Evolutionary conservation across 495 filamentous ascomycete species (phyloP).

Genomic region (Cercophora samala): DNA sequence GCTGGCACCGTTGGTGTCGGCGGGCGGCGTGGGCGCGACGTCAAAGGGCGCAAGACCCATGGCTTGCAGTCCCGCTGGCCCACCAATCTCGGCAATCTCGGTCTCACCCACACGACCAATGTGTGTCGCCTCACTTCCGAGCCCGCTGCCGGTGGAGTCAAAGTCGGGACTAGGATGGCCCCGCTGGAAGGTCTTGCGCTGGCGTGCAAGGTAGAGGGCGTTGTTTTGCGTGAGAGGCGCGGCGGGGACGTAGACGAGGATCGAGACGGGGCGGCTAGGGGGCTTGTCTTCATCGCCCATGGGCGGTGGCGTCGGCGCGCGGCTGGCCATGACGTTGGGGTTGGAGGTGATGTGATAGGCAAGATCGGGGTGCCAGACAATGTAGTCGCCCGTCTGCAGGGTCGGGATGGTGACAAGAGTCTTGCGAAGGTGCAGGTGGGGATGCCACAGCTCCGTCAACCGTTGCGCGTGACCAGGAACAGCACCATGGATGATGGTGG

Average conservation of each 20-base stretch:
- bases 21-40: slow-evolving; percentile 31
- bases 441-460: slow-evolving; percentile 70
- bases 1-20: neutral
- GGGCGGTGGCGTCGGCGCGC: slow-evolving; percentile 36
- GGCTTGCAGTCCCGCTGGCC: slow-evolving; percentile 43
- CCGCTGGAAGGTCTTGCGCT: slow-evolving; percentile 65
- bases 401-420: slow-evolving; percentile 77
- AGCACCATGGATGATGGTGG: slow-evolving; percentile 71
- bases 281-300: slow-evolving; percentile 9
- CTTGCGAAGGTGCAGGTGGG: slow-evolving; percentile 67
- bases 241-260: slow-evolving; percentile 74
- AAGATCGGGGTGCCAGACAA: slow-evolving; percentile 86
- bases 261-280: slow-evolving; percentile 27
- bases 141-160: slow-evolving; percentile 47
- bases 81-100: slow-evolving; percentile 47
- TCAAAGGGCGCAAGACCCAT: slow-evolving; percentile 51
- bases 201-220: slow-evolving; percentile 69
- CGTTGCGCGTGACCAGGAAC: slow-evolving; percentile 78
- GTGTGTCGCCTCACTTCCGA: slow-evolving; percentile 46
- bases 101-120: slow-evolving; percentile 42
- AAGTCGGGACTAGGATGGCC: slow-evolving; percentile 73
- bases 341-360: slow-evolving; percentile 47
- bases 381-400: slow-evolving; percentile 81
- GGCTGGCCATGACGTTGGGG: slow-evolving; percentile 38
- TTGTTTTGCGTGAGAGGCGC: slow-evolving; percentile 79